Evolutionary conservation across 2,329 filamentous ascomycete species (phyloP).

Genomic region (Phyllosticta citrichinensis): DNA sequence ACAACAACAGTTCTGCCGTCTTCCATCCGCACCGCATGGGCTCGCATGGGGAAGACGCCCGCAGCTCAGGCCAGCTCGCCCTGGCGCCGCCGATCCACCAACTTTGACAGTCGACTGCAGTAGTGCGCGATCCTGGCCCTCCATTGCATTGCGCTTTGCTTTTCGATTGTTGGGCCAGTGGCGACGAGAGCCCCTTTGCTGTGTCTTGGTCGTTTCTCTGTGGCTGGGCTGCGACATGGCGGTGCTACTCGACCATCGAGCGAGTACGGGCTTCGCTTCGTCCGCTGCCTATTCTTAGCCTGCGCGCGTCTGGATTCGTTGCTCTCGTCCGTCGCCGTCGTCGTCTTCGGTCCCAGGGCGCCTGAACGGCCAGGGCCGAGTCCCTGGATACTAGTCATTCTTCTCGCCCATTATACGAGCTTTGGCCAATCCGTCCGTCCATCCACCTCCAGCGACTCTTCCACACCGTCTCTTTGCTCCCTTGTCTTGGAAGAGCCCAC

Average conservation of each 20-base stretch:
- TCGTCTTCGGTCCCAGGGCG: neutral
- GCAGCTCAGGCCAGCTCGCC: neutral
- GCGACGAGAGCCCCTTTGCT: neutral
- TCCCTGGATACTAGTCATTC: neutral
- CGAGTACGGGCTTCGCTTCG: neutral
- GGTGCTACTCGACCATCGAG: neutral
- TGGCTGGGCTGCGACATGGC: neutral
- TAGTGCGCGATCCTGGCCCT: neutral
- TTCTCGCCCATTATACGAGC: neutral
- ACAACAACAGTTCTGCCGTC: neutral
- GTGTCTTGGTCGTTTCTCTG: neutral
- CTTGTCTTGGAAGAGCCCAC: neutral
- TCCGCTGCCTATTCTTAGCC: neutral
- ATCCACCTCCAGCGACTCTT: neutral
- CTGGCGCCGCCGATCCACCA: neutral
- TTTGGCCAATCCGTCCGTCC: neutral
- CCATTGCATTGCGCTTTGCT: neutral
- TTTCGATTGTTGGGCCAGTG: neutral
- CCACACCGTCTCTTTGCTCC: neutral
- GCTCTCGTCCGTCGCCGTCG: neutral
- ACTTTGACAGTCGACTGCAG: neutral
- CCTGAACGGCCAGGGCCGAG: neutral
- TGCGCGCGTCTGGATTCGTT: neutral
- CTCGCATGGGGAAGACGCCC: neutral
- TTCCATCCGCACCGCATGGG: neutral